Evolutionary conservation across 352 stramenopile genomes (phyloP).

Genomic region (Sclerospora graminicola): DNA sequence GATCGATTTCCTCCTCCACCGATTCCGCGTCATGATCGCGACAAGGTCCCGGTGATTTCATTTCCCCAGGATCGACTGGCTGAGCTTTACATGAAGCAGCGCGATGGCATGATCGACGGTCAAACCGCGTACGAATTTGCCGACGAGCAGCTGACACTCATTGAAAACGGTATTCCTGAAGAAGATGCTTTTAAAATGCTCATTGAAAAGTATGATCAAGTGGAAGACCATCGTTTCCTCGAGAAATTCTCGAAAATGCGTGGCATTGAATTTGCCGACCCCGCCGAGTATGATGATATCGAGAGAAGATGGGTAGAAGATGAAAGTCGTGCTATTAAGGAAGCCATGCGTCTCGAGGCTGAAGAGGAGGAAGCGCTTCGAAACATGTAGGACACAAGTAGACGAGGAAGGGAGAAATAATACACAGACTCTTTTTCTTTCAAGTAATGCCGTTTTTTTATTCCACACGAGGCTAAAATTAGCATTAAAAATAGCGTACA

Average conservation of each 20-base stretch:
- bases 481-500: too few relatives aligned
- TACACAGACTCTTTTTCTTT: too few relatives aligned
- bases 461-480: too few relatives aligned
- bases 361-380: constrained; percentile 68
- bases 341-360: constrained; percentile 77
- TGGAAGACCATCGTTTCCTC: constrained; percentile 71
- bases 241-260: constrained; percentile 76
- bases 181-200: constrained; percentile 75
- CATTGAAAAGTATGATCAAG: constrained; percentile 75
- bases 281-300: constrained; percentile 74
- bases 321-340: constrained; percentile 71
- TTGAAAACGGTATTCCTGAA: constrained; percentile 72
- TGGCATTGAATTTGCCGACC: constrained; percentile 66
- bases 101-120: constrained; percentile 52
- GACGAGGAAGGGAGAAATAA: too few relatives aligned
- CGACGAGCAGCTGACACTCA: constrained; percentile 78
- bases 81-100: constrained; percentile 72
- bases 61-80: constrained; percentile 81
- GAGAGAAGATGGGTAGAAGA: constrained; percentile 72
- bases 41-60: constrained; percentile 66
- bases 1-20: constrained; percentile 69
- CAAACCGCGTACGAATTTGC: constrained; percentile 83
- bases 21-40: constrained; percentile 59
- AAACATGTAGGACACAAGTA: constrained; percentile 36
- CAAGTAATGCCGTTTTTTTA: too few relatives aligned